Percentiles rank a stretch among this genome's conserved stretches.
Conservation (phyloP, 2,329 filamentous ascomycete species). For the Ascochyta clinopodiicola region DNA sequence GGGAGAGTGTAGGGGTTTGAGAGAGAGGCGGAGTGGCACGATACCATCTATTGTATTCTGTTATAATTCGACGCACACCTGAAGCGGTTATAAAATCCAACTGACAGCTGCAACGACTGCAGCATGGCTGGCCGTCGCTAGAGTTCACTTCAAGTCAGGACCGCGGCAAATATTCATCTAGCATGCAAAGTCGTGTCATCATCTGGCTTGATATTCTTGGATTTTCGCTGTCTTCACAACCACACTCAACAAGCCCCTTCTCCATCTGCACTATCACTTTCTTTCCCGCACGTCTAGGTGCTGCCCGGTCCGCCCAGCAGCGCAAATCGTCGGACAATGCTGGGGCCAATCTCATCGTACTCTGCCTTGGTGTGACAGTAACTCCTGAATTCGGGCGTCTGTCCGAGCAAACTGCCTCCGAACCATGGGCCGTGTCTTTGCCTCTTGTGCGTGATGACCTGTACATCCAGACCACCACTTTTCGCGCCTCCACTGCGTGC, state of each 20-base stretch:
- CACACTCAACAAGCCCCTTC: constrained; percentile 18
- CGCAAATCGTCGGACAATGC: constrained; percentile 93
- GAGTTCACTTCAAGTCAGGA: too few relatives aligned
- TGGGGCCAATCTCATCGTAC: constrained; percentile 94
- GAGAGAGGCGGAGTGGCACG: background rate
- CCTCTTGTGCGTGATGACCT: constrained; percentile 96
- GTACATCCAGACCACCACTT: constrained; percentile 93
- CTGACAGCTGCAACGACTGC: too few relatives aligned
- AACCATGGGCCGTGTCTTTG: constrained; percentile 99
- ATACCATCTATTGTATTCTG: background rate
- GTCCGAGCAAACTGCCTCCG: constrained; percentile 91
- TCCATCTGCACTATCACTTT: background rate
- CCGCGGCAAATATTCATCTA: too few relatives aligned
- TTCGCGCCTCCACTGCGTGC: constrained; percentile 88
- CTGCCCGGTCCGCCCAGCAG: constrained; percentile 90
- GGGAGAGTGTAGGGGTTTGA: background rate
- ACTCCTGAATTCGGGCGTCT: constrained; percentile 97
- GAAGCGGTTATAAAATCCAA: too few relatives aligned
- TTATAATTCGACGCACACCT: too few relatives aligned
- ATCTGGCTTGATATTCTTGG: constrained; percentile 18
- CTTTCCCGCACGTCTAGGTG: constrained; percentile 56
- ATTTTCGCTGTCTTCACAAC: constrained; percentile 24
- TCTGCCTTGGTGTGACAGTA: constrained; percentile 83
- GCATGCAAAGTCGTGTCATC: background rate
- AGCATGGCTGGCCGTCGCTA: too few relatives aligned